Evolutionary conservation across 768 basidiomycete species (phyloP).

Genomic region (Tylopilus plumbeoviolaceoides): DNA sequence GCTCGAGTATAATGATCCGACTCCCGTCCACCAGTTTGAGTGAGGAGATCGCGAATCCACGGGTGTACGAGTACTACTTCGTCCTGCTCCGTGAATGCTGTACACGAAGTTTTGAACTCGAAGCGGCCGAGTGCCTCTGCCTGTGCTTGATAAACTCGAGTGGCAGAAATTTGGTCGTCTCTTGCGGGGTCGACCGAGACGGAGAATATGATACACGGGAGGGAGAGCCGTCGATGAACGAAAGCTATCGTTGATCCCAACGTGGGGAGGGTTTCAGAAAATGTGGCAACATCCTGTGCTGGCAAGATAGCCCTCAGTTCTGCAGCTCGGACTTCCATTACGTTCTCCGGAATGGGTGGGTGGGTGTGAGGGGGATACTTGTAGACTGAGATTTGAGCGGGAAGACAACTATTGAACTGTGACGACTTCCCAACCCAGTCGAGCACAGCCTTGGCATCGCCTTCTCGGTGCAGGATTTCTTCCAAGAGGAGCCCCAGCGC

Average conservation of each 20-base stretch:
- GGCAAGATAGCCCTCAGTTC: background rate
- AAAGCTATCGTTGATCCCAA: background rate
- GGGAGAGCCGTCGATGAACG: background rate
- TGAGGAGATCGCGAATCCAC: background rate
- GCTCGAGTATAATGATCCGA: background rate
- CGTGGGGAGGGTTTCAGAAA: background rate
- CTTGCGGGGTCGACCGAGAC: background rate
- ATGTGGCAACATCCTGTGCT: background rate
- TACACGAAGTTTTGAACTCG: background rate
- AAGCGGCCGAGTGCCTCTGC: background rate
- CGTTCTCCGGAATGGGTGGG: background rate
- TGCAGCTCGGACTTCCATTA: background rate
- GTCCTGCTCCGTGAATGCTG: background rate
- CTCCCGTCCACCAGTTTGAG: background rate
- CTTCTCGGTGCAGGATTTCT: slow-evolving; percentile 4
- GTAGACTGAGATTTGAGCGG: slow-evolving; percentile 6
- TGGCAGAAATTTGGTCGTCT: background rate
- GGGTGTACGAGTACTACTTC: background rate
- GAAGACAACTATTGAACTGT: slow-evolving; percentile 12
- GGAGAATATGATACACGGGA: background rate
- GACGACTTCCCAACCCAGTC: slow-evolving; percentile 13
- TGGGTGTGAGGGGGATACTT: background rate
- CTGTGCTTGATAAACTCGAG: background rate
- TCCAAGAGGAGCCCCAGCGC: slow-evolving; percentile 5
- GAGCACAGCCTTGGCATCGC: slow-evolving; percentile 4